A percentile compares a stretch with the other conserved stretches of the same genome.
phyloP scores from a whole-genome alignment of 2,329 filamentous ascomycete genomes.

The Madurella mycetomatis region DNA sequence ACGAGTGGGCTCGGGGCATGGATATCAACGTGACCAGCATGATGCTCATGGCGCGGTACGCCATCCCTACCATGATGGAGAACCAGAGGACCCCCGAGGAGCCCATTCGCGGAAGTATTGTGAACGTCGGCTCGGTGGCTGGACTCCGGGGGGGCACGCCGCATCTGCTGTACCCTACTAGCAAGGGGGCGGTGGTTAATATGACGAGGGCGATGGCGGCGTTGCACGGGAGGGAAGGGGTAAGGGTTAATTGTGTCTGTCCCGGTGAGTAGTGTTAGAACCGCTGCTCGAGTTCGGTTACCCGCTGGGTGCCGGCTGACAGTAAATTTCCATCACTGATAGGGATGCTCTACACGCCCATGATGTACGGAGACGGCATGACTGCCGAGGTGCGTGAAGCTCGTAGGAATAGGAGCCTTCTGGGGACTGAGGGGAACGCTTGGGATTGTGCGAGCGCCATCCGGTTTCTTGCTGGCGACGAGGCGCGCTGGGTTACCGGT shows the following conservation, averaged over 20 bases:
- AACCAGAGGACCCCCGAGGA: constrained; percentile 45
- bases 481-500: constrained; percentile 43
- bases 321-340: neutral
- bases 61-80: constrained; percentile 55
- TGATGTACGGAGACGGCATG: constrained; percentile 42
- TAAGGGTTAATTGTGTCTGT: constrained; percentile 48
- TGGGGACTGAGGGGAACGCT: constrained; percentile 40
- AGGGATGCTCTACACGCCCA: constrained; percentile 45
- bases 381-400: constrained; percentile 35
- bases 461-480: constrained; percentile 36
- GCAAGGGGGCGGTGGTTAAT: constrained; percentile 46
- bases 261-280: constrained; percentile 29
- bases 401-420: constrained; percentile 36
- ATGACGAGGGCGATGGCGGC: constrained; percentile 51
- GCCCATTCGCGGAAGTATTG: constrained; percentile 36
- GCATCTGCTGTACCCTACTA: constrained; percentile 43
- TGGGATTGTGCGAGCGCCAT: constrained; percentile 42
- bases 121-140: constrained; percentile 61
- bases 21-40: constrained; percentile 62
- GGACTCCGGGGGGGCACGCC: constrained; percentile 46
- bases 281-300: too few relatives aligned
- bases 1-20: constrained; percentile 51
- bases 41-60: constrained; percentile 60
- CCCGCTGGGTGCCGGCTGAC: neutral
- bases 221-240: constrained; percentile 42